Evolutionary conservation across 306 rosid genomes (phyloP).

Genomic region (Senna tora): DNA sequence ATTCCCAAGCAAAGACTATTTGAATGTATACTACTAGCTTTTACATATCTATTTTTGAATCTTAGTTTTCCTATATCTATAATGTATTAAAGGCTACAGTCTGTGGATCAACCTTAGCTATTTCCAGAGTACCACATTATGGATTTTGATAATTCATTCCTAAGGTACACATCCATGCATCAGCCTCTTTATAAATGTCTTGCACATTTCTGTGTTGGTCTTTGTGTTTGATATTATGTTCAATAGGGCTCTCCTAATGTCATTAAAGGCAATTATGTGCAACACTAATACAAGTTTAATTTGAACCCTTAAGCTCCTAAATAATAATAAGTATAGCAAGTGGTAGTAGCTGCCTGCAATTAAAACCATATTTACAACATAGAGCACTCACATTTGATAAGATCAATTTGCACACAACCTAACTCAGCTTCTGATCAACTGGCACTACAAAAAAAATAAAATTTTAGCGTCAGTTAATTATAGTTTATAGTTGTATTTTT

Average conservation of each 20-base stretch:
- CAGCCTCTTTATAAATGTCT: slow-evolving; percentile 11
- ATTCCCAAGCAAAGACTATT: not conserved
- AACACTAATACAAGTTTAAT: slow-evolving; percentile 1
- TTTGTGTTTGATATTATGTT: slow-evolving; percentile 7
- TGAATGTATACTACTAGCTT: not conserved
- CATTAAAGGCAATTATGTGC: not conserved
- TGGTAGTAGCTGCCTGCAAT: not conserved
- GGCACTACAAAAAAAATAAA: too few relatives aligned
- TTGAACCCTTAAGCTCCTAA: not conserved
- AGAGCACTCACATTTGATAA: too few relatives aligned
- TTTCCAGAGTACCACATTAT: slow-evolving; percentile 5
- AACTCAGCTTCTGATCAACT: too few relatives aligned
- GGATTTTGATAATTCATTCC: slow-evolving; percentile 16
- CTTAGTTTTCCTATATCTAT: not conserved
- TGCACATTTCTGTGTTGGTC: slow-evolving; percentile 21
- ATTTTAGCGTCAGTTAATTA: too few relatives aligned
- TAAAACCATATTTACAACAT: not conserved
- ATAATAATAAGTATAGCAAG: not conserved
- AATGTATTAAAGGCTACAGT: not conserved
- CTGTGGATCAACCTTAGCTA: not conserved
- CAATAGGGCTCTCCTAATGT: too few relatives aligned
- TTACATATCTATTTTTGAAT: not conserved
- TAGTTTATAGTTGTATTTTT: too few relatives aligned
- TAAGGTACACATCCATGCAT: not conserved
- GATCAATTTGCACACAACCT: too few relatives aligned